Evolutionary conservation across 2,329 filamentous ascomycete genomes (phyloP).

Genomic region (Periconia sp.): DNA sequence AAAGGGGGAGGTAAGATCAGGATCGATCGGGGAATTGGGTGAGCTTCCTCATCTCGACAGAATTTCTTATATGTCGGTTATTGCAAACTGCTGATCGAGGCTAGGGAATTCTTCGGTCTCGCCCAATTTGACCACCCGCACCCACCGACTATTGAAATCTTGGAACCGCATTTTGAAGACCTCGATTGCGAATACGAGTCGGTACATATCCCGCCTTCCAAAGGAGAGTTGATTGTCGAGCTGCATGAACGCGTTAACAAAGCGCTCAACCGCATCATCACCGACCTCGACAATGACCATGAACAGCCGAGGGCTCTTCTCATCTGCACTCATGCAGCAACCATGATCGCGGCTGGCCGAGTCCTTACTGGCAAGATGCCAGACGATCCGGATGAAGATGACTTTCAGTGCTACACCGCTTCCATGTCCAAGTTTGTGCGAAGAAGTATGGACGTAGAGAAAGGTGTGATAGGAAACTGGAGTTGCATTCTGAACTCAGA

Average conservation of each 20-base stretch:
- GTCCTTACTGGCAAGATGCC: conserved; percentile 81
- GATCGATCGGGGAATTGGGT: conserved; percentile 62
- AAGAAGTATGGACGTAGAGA: conserved; percentile 53
- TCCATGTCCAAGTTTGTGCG: conserved; percentile 73
- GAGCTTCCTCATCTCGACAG: conserved; percentile 14
- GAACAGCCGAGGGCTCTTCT: conserved; percentile 72
- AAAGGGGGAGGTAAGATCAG: conserved; percentile 50
- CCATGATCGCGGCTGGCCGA: conserved; percentile 84
- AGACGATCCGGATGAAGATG: conserved; percentile 71
- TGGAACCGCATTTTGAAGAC: conserved; percentile 71
- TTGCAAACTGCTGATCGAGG: not conserved
- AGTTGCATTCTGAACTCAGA: conserved; percentile 80
- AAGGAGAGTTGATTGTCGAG: conserved; percentile 79
- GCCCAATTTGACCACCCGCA: conserved; percentile 85
- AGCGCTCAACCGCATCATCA: conserved; percentile 72
- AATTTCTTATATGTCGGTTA: not conserved
- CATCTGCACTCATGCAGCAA: conserved; percentile 88
- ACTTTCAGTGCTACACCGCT: conserved; percentile 86
- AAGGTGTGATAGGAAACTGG: conserved; percentile 79
- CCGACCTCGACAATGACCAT: conserved; percentile 70
- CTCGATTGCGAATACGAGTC: conserved; percentile 65
- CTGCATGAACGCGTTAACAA: conserved; percentile 81
- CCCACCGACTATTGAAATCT: conserved; percentile 68
- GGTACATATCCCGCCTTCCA: conserved; percentile 69
- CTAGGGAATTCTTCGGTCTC: conserved; percentile 88